These are phyloP conservation scores for Colletotrichum zoysiae DNA, from an alignment of 2,329 filamentous ascomycete genomes.

Conservation along the genomic window DNA sequence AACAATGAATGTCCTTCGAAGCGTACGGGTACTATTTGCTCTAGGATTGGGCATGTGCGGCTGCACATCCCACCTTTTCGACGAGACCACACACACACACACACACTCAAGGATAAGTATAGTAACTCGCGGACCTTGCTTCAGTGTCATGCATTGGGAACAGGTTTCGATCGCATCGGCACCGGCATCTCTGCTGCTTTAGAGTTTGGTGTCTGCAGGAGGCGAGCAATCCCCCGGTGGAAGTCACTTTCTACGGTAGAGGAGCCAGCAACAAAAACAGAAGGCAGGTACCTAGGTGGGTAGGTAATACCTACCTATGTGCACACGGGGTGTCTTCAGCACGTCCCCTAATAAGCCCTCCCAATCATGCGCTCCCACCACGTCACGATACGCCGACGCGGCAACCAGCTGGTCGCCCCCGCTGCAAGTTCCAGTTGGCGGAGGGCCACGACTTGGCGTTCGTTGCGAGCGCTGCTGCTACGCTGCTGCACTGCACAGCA, in stretches of 20 bases:
- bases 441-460: constrained; percentile 29
- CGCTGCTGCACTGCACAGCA: constrained; percentile 12
- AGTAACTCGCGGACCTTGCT: neutral
- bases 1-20: neutral
- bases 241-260: constrained; percentile 19
- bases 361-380: constrained; percentile 29
- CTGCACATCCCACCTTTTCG: neutral
- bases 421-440: constrained; percentile 32
- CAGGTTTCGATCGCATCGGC: constrained; percentile 8
- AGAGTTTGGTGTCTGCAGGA: constrained; percentile 32
- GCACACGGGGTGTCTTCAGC: constrained; percentile 24
- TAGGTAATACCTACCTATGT: neutral
- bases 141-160: neutral
- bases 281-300: neutral
- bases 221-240: neutral
- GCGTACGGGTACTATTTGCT: neutral
- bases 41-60: neutral
- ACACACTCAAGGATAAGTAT: neutral
- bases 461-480: neutral
- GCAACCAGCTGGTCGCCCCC: constrained; percentile 17
- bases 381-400: constrained; percentile 27
- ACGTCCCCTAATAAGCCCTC: constrained; percentile 15
- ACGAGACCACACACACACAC: neutral
- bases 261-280: neutral
- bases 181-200: constrained; percentile 36